Evolutionary conservation across 371 early-diverging fungal species (phyloP), one percentile per base, ranked within the genome.

Genomic region (Mortierella sp.): DNA sequence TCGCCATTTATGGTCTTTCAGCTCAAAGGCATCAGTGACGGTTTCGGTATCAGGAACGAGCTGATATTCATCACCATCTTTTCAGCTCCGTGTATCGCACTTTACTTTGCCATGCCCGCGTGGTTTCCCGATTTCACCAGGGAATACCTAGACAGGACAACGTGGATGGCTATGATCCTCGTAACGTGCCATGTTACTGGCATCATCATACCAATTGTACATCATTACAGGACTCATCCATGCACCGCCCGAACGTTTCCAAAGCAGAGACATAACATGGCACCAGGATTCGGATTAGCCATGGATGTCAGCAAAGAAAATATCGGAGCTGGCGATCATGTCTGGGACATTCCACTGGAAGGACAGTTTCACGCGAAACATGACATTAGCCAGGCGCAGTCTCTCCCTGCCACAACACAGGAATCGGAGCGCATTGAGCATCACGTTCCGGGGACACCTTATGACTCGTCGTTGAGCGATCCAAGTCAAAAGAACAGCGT

Each of bases 1-100:
- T 60, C 70, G n/a, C 76, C 76, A 0, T 46, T 54, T 43, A 61
- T 76, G 58, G 58, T 65, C 26, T 47, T 39, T 19, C 76, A 65
- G 16, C 66, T 76, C 50, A 51, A 50, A 16, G 62, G 58, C 2
- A 38, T 54, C 58, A 68, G 61, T n/a, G 76, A 76, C 21, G 76
- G 76, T 7, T 76, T 69, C 24, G 76, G 76, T 58, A 76, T 76
- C 52, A 28, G 76, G 24, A 76, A 64, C 24, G 76, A 76, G 42
- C 62, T 76, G 49, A 56, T 57, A 23, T 64, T 54, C 34, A 49
- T 58, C 28, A 58, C 70, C 19, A 10, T 61, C 13, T 58, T 69
- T 38, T 54, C 69, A 1, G 30, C 34, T 0, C 76, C 76, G 0
- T 64, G 66, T 21, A 41, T 58, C 3, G 31, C 45, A 13, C 50